Evolutionary conservation across 345 rosid species (phyloP).

Genomic region (Excoecaria agallocha): DNA sequence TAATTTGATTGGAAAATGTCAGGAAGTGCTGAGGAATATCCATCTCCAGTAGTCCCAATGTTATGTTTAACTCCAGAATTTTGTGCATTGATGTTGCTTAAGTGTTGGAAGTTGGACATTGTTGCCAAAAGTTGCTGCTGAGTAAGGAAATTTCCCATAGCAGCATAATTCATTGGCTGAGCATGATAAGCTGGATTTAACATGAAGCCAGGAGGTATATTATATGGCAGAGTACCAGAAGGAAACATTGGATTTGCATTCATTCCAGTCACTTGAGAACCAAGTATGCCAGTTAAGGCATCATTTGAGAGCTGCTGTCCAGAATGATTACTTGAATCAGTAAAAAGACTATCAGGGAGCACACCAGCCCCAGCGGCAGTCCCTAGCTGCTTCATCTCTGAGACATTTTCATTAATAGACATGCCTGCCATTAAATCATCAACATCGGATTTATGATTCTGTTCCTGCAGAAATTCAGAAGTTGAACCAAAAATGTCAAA

Average conservation of each 20-base stretch:
- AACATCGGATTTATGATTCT: conserved; percentile 34
- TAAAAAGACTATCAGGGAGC: conserved; percentile 43
- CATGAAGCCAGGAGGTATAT: conserved; percentile 61
- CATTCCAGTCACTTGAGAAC: conserved; percentile 46
- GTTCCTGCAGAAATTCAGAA: conserved; percentile 38
- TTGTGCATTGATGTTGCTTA: conserved; percentile 57
- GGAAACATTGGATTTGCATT: conserved; percentile 48
- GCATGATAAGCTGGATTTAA: conserved; percentile 60
- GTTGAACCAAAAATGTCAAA: conserved; percentile 65
- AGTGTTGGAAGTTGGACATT: conserved; percentile 68
- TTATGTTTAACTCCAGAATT: conserved; percentile 38
- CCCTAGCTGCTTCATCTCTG: conserved; percentile 41
- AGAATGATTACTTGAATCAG: conserved; percentile 38
- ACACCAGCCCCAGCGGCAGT: conserved; percentile 34
- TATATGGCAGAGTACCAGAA: conserved; percentile 51
- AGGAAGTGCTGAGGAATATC: conserved; percentile 56
- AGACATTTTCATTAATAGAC: conserved; percentile 47
- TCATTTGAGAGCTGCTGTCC: conserved; percentile 43
- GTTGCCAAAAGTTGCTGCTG: conserved; percentile 84
- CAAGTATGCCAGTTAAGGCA: conserved; percentile 47
- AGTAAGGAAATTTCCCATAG: conserved; percentile 63
- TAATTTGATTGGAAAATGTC: conserved; percentile 81
- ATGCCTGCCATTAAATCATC: conserved; percentile 72
- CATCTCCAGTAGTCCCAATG: conserved; percentile 38
- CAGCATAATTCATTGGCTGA: conserved; percentile 63